Evolutionary conservation across 768 basidiomycete species (phyloP).

Genomic region (Lactifluus rugatus): DNA sequence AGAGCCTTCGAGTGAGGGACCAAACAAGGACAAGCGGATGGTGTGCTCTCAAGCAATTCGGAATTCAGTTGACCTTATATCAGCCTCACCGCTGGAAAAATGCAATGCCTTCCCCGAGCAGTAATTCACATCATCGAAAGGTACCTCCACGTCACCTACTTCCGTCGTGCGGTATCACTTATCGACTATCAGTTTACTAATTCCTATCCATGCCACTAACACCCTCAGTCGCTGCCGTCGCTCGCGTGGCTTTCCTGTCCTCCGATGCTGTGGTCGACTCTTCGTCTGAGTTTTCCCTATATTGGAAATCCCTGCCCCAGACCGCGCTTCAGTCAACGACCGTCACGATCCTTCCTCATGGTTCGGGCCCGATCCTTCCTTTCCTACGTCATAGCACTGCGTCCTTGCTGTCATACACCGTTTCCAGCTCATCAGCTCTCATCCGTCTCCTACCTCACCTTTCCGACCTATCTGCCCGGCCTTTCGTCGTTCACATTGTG

Average conservation of each 20-base stretch:
- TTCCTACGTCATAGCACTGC: conserved; percentile 38
- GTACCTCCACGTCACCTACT: neutral
- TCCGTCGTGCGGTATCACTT: neutral
- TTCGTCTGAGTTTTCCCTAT: conserved; percentile 31
- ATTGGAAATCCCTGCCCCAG: conserved; percentile 33
- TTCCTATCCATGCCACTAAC: conserved; percentile 14
- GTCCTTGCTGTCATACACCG: conserved; percentile 51
- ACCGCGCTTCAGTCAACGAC: conserved; percentile 24
- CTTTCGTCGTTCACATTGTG: conserved; percentile 66
- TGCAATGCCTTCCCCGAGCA: neutral
- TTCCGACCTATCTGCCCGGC: conserved; percentile 51
- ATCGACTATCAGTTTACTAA: neutral
- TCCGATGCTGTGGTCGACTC: conserved; percentile 58
- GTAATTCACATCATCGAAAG: neutral
- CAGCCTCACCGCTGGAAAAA: neutral
- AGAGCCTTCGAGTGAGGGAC: neutral
- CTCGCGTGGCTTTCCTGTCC: conserved; percentile 59
- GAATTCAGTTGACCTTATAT: conserved; percentile 6
- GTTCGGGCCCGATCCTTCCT: conserved; percentile 54
- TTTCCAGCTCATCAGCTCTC: conserved; percentile 40
- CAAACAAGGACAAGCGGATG: conserved; percentile 6
- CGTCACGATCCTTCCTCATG: conserved; percentile 46
- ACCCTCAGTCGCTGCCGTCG: conserved; percentile 34
- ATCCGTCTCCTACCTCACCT: conserved; percentile 59
- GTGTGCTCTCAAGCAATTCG: conserved; percentile 3